Conservation (phyloP, 1,284 basidiomycete genomes). For the Leccinum pallidistipes region DNA sequence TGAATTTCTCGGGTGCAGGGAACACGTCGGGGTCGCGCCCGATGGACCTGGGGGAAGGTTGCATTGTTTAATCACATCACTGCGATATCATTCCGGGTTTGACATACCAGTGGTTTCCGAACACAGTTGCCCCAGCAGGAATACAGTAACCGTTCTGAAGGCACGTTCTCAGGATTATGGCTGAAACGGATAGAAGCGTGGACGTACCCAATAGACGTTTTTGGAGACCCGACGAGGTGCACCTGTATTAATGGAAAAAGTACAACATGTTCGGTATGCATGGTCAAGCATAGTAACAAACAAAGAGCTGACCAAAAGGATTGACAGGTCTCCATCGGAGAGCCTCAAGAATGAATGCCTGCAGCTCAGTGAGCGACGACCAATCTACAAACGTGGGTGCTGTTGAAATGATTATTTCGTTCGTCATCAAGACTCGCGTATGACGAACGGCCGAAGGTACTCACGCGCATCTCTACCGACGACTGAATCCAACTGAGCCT, state of each 20-base stretch:
- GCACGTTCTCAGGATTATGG: not conserved
- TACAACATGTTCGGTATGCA: not conserved
- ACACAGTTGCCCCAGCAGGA: conserved; percentile 31
- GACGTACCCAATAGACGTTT: conserved; percentile 23
- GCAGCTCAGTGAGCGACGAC: conserved; percentile 23
- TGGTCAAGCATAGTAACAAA: not conserved
- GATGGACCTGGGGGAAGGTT: conserved; percentile 40
- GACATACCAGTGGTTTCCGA: conserved; percentile 45
- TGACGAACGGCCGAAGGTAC: conserved; percentile 1
- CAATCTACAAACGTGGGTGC: conserved; percentile 29
- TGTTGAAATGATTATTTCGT: conserved; percentile 1
- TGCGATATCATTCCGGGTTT: not conserved
- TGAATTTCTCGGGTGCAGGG: conserved; percentile 58
- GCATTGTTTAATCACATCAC: not conserved
- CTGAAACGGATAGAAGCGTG: not conserved
- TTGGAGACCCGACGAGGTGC: conserved; percentile 19
- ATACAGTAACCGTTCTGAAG: conserved; percentile 53
- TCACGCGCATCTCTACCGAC: conserved; percentile 52
- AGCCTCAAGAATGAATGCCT: conserved; percentile 29
- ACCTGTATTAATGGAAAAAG: conserved; percentile 17
- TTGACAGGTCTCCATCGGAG: conserved; percentile 33
- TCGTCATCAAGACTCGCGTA: not conserved
- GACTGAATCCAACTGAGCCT: conserved; percentile 58
- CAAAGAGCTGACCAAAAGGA: conserved; percentile 19
- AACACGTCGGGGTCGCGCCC: conserved; percentile 57